These are phyloP conservation scores for Pachysandra terminalis DNA, from an alignment of 164 flowering plant genomes.

Conservation along the genomic window DNA sequence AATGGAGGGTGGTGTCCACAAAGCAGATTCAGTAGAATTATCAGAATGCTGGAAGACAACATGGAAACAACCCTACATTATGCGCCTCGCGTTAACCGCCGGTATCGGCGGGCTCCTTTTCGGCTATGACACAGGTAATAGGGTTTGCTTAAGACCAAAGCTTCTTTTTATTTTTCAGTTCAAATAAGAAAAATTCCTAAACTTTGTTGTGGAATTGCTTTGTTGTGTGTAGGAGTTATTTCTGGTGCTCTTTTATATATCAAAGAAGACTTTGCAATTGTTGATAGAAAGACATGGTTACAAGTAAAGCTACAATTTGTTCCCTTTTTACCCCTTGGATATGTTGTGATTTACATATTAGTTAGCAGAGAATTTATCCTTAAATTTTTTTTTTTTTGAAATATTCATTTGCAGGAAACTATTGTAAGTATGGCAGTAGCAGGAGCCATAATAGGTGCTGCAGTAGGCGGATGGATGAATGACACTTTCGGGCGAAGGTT, in stretches of 20 bases:
- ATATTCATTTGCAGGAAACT: constrained; percentile 47
- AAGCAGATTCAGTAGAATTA: constrained; percentile 47
- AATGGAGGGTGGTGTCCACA: constrained; percentile 53
- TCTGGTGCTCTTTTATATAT: constrained; percentile 93
- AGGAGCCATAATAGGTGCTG: constrained; percentile 98
- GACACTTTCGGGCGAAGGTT: constrained; percentile 60
- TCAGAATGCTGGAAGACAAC: constrained; percentile 57
- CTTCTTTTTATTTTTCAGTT: too few relatives aligned
- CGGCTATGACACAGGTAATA: constrained; percentile 87
- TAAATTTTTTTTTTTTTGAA: background rate
- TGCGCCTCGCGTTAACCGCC: constrained; percentile 76
- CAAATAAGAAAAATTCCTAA: too few relatives aligned
- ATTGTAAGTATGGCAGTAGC: constrained; percentile 93
- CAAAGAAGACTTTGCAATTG: constrained; percentile 64
- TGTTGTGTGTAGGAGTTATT: constrained; percentile 75
- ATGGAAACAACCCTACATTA: constrained; percentile 59
- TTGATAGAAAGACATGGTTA: constrained; percentile 54
- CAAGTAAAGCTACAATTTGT: constrained; percentile 34
- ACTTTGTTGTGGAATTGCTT: too few relatives aligned
- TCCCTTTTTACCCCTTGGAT: background rate
- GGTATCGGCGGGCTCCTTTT: constrained; percentile 93
- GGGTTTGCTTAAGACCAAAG: too few relatives aligned
- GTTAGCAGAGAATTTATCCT: too few relatives aligned
- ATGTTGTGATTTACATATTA: too few relatives aligned
- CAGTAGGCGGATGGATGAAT: constrained; percentile 75